Evolutionary conservation across 2,329 filamentous ascomycete species (phyloP), one percentile per base, ranked within the genome.

Genomic region (Cladophialophora exuberans): DNA sequence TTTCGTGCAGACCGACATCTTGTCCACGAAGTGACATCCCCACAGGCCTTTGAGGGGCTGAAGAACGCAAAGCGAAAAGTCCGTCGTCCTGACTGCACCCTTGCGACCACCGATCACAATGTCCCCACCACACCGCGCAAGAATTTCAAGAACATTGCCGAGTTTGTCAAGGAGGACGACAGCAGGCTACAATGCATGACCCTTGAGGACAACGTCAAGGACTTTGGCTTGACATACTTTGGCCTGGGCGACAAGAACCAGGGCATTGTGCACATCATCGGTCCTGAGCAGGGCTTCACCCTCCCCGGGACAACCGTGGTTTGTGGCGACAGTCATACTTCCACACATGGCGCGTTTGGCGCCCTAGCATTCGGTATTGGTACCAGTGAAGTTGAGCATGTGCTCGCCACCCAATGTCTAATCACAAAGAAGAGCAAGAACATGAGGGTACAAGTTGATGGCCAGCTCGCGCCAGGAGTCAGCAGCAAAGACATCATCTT

Each of bases 51-150:
- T 68, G 94, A 99, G 73, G 93, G 93, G 47, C 83, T 97, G 50
- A 88, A 87, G 72, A 96, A 96, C 73, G 92, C 94, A 45, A 85
- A 85, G 63, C 87, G 94, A 60, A 84, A 86, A 73, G 92, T 99
- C 61, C 87, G 94, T 75, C 83, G 94, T 77, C 92, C 93, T 56
- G 94, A 99, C 76, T 97, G 93, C 82, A 97, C 94, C 65, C 83
- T 99, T 57, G 93, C 90, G 54, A 99, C 94, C 39, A 95, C 92
- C 59, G 94, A 99, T 75, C 93, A 99, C 90, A 99, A 97, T 76
- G 89, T 97, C 56, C 94, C 94, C 52, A 99, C 94, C 30, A 83
- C 87, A 28, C 89, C 92, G 50, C 84, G 94, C 64, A 96, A 96
- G 79, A 87, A 84, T 71, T 89, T 96, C 76, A 97, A 95, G 78